Evolutionary conservation across 2,329 filamentous ascomycete species (phyloP), one percentile per base, ranked within the genome.

Genomic region (Paramyrothecium roridum): DNA sequence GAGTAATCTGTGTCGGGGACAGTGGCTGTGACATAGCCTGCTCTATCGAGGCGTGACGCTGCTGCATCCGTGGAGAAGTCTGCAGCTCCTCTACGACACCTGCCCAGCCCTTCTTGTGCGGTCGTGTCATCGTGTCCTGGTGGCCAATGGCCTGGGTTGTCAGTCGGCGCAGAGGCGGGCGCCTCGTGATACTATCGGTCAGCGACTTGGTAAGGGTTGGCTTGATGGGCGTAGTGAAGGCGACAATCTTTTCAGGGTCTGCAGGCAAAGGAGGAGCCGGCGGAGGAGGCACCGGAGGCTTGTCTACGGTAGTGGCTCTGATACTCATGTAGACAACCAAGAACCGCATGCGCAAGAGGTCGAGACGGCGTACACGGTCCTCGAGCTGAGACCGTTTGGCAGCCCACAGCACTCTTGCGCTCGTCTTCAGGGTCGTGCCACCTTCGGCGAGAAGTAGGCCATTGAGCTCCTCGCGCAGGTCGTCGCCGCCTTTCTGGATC

Each of bases 71-170:
- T 2, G 84, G 85, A 22, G 82, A 85, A 54, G 72, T 80, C 66
- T 87, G 84, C 51, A 88, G 71, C 63, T 88, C 85, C 53, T 82
- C 75, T 21, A 88, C 81, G 7, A 88, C 84, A 23, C 83, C 83
- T 20, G 81, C 80, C 85, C 85, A 88, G 23, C 83, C 83, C 58
- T 73, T 72, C 53, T 79, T 78, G 52, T 83, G 81, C 20, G 72
- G 72, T 43, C 72, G 71, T 48, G 74, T 73, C 34, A 77, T 70
- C 48, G 75, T 74, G 52, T 82, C 78, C 59, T 74, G 76, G 59
- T 82, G 79, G 10, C 81, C 79, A 57, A 83, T 78, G 8, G 80
- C 72, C 60, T 80, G 79, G 2, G 80, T 83, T 7, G 80, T 80
- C 50, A 86, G 64, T 56, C 81, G 75, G 53, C 82, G 76, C 57